phyloP scores from a whole-genome alignment of 2,329 filamentous ascomycete species.

The Drechmeria coniospora region DNA sequence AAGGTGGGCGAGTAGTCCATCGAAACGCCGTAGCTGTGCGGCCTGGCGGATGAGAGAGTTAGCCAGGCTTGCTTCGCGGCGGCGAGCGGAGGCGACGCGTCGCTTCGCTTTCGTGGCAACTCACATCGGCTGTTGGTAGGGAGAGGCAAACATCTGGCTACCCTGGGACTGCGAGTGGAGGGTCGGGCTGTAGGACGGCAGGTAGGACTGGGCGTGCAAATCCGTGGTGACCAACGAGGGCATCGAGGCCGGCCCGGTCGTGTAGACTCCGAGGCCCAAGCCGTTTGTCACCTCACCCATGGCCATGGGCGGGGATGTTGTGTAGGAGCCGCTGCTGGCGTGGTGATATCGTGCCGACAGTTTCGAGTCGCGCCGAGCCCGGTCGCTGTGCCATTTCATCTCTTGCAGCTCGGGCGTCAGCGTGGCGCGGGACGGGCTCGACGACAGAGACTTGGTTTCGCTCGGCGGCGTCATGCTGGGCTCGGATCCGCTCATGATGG shows the following conservation, averaged over 20 bases:
- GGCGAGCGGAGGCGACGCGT: too few species aligned
- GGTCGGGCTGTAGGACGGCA: slow-evolving; percentile 34
- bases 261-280: slow-evolving; percentile 33
- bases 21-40: slow-evolving; percentile 24
- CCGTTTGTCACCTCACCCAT: slow-evolving; percentile 24
- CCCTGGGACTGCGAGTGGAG: slow-evolving; percentile 27
- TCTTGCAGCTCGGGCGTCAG: slow-evolving; percentile 46
- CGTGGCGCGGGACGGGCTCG: slow-evolving; percentile 38
- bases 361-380: slow-evolving; percentile 42
- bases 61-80: too few species aligned
- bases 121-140: slow-evolving; percentile 22
- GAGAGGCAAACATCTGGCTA: slow-evolving; percentile 16
- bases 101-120: slow-evolving; percentile 9
- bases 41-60: too few species aligned
- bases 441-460: slow-evolving; percentile 36
- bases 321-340: slow-evolving; percentile 30
- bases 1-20: slow-evolving; percentile 27
- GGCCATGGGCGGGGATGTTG: slow-evolving; percentile 20
- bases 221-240: slow-evolving; percentile 35
- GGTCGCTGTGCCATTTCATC: slow-evolving; percentile 44
- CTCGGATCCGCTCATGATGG: slow-evolving; percentile 31
- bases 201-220: slow-evolving; percentile 28
- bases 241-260: slow-evolving; percentile 32
- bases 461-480: slow-evolving; percentile 34
- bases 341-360: slow-evolving; percentile 33